phyloP scores from a whole-genome alignment of 2,329 filamentous ascomycete species.

The Ophiosphaerella narmari region DNA sequence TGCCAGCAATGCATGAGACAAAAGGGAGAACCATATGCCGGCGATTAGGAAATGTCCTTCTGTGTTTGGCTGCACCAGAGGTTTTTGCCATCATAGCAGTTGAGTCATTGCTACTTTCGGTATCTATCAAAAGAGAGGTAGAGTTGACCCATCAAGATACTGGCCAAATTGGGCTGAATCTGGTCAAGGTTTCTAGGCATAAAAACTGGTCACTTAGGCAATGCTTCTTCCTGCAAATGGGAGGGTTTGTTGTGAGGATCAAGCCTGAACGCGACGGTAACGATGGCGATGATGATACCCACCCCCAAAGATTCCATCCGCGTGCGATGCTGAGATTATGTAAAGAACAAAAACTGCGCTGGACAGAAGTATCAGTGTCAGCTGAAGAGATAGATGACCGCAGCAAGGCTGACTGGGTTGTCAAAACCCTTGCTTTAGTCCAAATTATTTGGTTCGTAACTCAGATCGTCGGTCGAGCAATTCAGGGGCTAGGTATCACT shows the following conservation, averaged over 20 bases:
- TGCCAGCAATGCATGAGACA: conserved; percentile 19
- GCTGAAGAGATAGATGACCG: conserved; percentile 13
- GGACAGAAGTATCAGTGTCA: not conserved
- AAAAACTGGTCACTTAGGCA: conserved; percentile 8
- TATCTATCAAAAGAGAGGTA: not conserved
- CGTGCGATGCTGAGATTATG: not conserved
- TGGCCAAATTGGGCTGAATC: no score
- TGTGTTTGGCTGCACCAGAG: conserved; percentile 12
- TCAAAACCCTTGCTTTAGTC: conserved; percentile 10
- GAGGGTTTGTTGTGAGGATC: conserved; percentile 7
- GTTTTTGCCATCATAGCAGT: not conserved
- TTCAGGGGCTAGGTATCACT: conserved; percentile 9
- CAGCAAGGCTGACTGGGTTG: conserved; percentile 16
- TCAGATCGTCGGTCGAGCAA: conserved; percentile 13
- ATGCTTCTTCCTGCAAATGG: conserved; percentile 16
- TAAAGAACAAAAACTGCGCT: not conserved
- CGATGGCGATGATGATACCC: not conserved
- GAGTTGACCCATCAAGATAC: not conserved
- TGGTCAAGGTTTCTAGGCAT: no score
- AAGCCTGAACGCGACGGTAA: no score
- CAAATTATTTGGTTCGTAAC: conserved; percentile 17
- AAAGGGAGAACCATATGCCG: not conserved
- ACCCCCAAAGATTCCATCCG: not conserved
- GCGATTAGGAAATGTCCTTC: conserved; percentile 1
- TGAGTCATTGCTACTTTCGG: not conserved